Conservation (phyloP, 768 basidiomycete genomes). For the Rhizopogon rudus region DNA sequence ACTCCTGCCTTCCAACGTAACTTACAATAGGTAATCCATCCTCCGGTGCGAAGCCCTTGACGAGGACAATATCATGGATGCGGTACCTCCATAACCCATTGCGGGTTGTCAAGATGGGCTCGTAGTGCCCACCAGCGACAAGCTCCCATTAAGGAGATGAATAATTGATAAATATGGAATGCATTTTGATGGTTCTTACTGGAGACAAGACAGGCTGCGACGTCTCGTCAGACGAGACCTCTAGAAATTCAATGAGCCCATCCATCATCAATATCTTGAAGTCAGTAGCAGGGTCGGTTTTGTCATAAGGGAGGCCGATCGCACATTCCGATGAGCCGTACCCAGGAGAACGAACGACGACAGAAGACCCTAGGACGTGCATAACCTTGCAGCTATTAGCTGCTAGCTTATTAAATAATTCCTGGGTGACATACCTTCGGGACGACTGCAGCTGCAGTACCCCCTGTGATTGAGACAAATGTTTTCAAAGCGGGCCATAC, state of each 20-base stretch:
- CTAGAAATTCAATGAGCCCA: constrained; percentile 7
- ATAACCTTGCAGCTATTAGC: neutral
- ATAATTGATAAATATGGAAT: neutral
- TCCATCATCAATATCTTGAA: constrained; percentile 6
- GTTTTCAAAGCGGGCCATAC: constrained; percentile 1
- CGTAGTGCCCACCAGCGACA: constrained; percentile 1
- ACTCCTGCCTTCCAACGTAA: constrained; percentile 6
- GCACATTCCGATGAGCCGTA: neutral
- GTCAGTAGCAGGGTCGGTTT: constrained; percentile 1
- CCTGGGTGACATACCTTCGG: neutral
- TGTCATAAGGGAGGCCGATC: constrained; percentile 1
- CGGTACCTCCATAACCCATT: constrained; percentile 8
- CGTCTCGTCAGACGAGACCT: neutral
- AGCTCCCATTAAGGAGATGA: constrained; percentile 3
- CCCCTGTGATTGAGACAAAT: neutral
- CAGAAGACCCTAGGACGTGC: constrained; percentile 1
- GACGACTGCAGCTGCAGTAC: neutral
- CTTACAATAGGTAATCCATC: constrained; percentile 4
- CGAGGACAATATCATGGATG: constrained; percentile 1
- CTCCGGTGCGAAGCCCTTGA: constrained; percentile 5
- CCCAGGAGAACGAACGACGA: neutral
- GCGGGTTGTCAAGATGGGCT: constrained; percentile 3
- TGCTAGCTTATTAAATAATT: neutral
- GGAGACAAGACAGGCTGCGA: neutral
- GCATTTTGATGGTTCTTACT: neutral